These are phyloP conservation scores for Stylonectria norvegica DNA, from an alignment of 2,329 filamentous ascomycete genomes.

Conservation along the genomic window DNA sequence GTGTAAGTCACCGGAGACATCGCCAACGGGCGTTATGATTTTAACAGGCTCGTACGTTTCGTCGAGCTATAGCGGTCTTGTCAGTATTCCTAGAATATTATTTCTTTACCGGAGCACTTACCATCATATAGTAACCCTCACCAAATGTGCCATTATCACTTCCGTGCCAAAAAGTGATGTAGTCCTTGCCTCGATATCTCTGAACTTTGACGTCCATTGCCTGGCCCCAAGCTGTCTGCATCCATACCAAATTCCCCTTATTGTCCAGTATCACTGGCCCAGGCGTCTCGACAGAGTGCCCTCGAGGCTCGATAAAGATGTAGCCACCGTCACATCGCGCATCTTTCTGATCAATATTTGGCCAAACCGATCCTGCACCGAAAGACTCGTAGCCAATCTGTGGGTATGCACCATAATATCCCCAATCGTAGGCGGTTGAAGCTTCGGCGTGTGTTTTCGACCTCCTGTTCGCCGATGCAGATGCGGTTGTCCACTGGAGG, in stretches of 20 bases:
- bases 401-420: slow-evolving; percentile 20
- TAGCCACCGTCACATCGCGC: slow-evolving; percentile 36
- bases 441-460: slow-evolving; percentile 2
- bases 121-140: slow-evolving; percentile 45
- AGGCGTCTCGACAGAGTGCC: slow-evolving; percentile 32
- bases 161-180: slow-evolving; percentile 32
- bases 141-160: slow-evolving; percentile 46
- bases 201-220: slow-evolving; percentile 26
- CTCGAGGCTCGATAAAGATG: slow-evolving; percentile 38
- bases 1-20: slow-evolving; percentile 30
- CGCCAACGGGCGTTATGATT: slow-evolving; percentile 22
- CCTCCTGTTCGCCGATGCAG: no score
- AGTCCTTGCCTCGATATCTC: slow-evolving; percentile 13
- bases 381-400: slow-evolving; percentile 20
- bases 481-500: slow-evolving; percentile 3
- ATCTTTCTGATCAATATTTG: slow-evolving; percentile 28
- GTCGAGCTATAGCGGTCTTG: slow-evolving; percentile 24
- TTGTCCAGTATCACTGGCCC: slow-evolving; percentile 44
- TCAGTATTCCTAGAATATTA: neutral
- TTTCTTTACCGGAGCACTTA: slow-evolving; percentile 16
- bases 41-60: slow-evolving; percentile 29
- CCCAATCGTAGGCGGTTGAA: slow-evolving; percentile 21
- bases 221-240: slow-evolving; percentile 29
- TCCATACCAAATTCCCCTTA: slow-evolving; percentile 45
- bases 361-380: slow-evolving; percentile 28